Evolutionary conservation across 257 asterid species (phyloP), one percentile per base, ranked within the genome.

Genomic region (Fraxinus anomala): DNA sequence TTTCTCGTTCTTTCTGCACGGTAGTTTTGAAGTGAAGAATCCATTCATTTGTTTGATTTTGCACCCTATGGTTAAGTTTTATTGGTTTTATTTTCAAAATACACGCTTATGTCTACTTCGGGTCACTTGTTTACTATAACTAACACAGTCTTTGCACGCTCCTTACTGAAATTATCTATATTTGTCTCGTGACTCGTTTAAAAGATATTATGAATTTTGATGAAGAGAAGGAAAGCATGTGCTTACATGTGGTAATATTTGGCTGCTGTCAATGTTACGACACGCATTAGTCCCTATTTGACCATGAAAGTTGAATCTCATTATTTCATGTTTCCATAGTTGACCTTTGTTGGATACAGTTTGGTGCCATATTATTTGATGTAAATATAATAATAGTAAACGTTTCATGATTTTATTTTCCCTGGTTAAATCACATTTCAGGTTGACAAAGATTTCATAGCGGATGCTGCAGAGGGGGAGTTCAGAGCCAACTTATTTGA

Each of bases 401-500:
- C 13, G 49, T 42, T 42, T 42, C 47, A 40, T 40, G 47, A 2
- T 40, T 40, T 56, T n/a, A 56, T 21, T 19, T 54, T 21, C 4
- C 28, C 11, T 21, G 0, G 30, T n/a, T 59, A 23, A n/a, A 21
- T 63, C 19, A 28, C 26, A 5, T 83, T 85, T 86, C 97, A 93
- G 99, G 82, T 86, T 66, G 84, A 89, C 79, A 83, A 85, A 83
- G 89, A 83, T 76, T 84, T 85, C 42, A 80, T 76, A 26, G 82
- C 90, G 9, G 91, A 90, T 75, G 76, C 81, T 24, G 81, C 77
- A 0, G 71, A 82, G 80, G 94, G 91, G 40, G 96, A 88, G 80
- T 85, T 92, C 68, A 82, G 86, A 66, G 79, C 83, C 0, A 89
- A 86, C 61, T 76, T 82, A 70, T 86, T 88, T 66, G 87, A 82